Conservation (phyloP, 306 rosid species). For the Citrullus mucosospermus region DNA sequence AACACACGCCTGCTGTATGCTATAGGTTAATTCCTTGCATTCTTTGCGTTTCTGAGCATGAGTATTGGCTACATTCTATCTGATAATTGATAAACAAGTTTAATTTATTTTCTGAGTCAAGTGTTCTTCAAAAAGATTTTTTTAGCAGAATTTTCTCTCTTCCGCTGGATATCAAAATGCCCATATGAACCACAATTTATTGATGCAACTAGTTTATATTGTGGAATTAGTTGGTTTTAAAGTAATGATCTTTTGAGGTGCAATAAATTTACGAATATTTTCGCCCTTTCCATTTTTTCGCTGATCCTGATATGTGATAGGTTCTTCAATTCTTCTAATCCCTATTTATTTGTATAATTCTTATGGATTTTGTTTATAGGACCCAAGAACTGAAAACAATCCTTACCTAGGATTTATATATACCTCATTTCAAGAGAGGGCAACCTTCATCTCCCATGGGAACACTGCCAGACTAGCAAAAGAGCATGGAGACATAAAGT, state of each 20-base stretch:
- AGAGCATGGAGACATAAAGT: slow-evolving; percentile 62
- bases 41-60: background rate
- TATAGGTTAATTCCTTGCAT: background rate
- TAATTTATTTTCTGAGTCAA: background rate
- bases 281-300: background rate
- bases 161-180: background rate
- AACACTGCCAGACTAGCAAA: slow-evolving; percentile 93
- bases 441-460: slow-evolving; percentile 85
- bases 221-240: background rate
- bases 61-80: background rate
- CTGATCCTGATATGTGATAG: background rate
- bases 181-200: background rate
- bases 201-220: background rate
- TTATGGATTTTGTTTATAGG: slow-evolving; percentile 24
- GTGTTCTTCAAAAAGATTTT: background rate
- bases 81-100: background rate
- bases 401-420: slow-evolving; percentile 87
- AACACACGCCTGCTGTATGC: background rate
- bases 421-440: slow-evolving; percentile 91
- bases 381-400: slow-evolving; percentile 79
- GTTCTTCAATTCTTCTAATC: background rate
- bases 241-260: background rate
- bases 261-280: background rate
- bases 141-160: background rate
- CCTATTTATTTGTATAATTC: background rate